Evolutionary conservation across 805 yeast genomes (phyloP).

Genomic region (Maudiozyma bulderi): DNA sequence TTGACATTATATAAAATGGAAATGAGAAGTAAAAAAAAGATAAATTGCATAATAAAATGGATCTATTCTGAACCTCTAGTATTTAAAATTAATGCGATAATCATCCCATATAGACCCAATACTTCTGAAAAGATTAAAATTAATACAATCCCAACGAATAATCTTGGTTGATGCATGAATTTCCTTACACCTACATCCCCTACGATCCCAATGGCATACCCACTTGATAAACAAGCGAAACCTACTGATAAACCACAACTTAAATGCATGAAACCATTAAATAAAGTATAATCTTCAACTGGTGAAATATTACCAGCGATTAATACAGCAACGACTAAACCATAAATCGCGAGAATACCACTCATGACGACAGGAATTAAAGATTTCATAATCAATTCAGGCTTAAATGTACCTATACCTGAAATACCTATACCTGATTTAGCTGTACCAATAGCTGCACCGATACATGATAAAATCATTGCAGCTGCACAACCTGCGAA

Average conservation of each 20-base stretch:
- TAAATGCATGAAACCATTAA: slow-evolving; percentile 96
- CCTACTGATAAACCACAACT: slow-evolving; percentile 96
- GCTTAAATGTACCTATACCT: slow-evolving; percentile 96
- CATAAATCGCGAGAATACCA: slow-evolving; percentile 95
- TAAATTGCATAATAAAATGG: neutral
- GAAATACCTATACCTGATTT: slow-evolving; percentile 97
- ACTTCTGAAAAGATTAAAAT: slow-evolving; percentile 89
- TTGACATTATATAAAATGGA: neutral
- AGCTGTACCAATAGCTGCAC: slow-evolving; percentile 98
- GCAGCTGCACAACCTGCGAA: slow-evolving; percentile 96
- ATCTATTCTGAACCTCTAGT: slow-evolving; percentile 63
- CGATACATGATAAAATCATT: slow-evolving; percentile 85
- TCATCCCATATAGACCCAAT: slow-evolving; percentile 86
- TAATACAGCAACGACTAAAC: slow-evolving; percentile 90
- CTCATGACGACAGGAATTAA: slow-evolving; percentile 96
- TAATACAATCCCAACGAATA: slow-evolving; percentile 83
- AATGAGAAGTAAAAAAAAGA: neutral
- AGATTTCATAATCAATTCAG: slow-evolving; percentile 92
- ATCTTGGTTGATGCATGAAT: slow-evolving; percentile 76
- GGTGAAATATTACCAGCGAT: slow-evolving; percentile 89
- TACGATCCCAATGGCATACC: slow-evolving; percentile 91
- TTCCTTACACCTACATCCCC: slow-evolving; percentile 91
- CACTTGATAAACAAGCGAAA: slow-evolving; percentile 90
- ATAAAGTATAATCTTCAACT: slow-evolving; percentile 66
- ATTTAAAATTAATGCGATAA: slow-evolving; percentile 83